These are phyloP conservation scores for Przewalskia tangutica DNA, from an alignment of 257 asterid species.

Conservation along the genomic window DNA sequence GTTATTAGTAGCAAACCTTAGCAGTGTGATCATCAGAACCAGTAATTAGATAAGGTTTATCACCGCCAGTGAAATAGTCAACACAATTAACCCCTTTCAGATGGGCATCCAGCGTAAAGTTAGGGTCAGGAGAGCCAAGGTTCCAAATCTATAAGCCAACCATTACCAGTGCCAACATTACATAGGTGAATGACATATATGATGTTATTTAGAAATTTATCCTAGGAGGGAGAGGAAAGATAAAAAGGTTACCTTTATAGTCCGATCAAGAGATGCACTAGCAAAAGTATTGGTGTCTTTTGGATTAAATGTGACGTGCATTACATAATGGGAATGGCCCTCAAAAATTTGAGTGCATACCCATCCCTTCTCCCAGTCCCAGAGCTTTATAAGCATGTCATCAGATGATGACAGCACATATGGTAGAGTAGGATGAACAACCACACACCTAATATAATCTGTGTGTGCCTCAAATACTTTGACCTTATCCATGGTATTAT, in stretches of 20 bases:
- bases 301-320: constrained; percentile 99
- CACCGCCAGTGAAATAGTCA: constrained; percentile 97
- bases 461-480: constrained; percentile 97
- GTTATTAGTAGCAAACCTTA: constrained; percentile 47
- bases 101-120: constrained; percentile 95
- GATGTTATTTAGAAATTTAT: background rate
- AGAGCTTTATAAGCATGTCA: constrained; percentile 98
- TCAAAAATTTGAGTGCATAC: constrained; percentile 91
- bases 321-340: constrained; percentile 98
- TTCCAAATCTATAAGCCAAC: constrained; percentile 75
- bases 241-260: constrained; percentile 56
- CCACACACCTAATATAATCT: constrained; percentile 95
- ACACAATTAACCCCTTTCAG: constrained; percentile 96
- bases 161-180: background rate
- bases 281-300: constrained; percentile 98
- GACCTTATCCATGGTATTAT: constrained; percentile 97
- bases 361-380: constrained; percentile 99
- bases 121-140: constrained; percentile 99
- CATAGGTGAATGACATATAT: background rate
- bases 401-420: constrained; percentile 95
- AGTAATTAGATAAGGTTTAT: constrained; percentile 83
- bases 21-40: constrained; percentile 99
- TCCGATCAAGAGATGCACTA: constrained; percentile 98
- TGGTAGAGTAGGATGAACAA: constrained; percentile 96
- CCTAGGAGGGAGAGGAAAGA: background rate